Base-by-base conservation (phyloP, 495 filamentous ascomycete species). In the Penicillium paradoxum region DNA sequence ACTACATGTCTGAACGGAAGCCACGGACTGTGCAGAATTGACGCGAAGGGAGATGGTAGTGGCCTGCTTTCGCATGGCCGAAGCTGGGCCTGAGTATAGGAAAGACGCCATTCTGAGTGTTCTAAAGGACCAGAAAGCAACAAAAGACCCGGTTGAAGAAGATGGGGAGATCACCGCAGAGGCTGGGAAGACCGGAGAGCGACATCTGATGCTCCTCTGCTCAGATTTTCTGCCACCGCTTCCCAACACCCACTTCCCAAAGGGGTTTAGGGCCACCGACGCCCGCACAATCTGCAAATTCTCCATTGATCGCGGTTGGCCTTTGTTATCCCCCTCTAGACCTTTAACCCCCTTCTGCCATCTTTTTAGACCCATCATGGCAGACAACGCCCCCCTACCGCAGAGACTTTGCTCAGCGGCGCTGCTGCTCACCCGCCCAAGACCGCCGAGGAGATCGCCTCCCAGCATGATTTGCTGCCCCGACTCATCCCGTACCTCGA, bases 401-500 rank as follows among this genome's bases (percentile, higher is more conserved):
- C 78, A 51, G 76, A 79, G 60, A 74, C 61, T 54, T 72, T 82
- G 67, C 75, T 75, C 74, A 79, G 79, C 65, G 76, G 78, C 61
- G 75, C 75, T 44, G 65, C 70, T 62, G 68, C 65, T 62, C 69
- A 76, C 46, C 63, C 67, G 14, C 70, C 68, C 47, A 72, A 70
- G 53, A 70, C 72, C 49, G 72, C 78, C 55, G 73, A 78, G 64
- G 80, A 84, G 54, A 70, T 81, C 62, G 78, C 79, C 49, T 74
- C 76, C 57, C 73, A 88, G 65, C 79, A 95, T 77, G 88, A 95
- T 73, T 79, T 97, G 40, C 76, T 97, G 43, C 88, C 87, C 58
- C 92, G 93, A 70, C 75, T 98, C 60, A 86, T 96, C 62, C 84
- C 86, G 42, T 83, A 96, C 68, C 88, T 98, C 71, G 95, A 97